Base-by-base conservation (phyloP, 768 basidiomycete species). In the Mycena alexandri region DNA sequence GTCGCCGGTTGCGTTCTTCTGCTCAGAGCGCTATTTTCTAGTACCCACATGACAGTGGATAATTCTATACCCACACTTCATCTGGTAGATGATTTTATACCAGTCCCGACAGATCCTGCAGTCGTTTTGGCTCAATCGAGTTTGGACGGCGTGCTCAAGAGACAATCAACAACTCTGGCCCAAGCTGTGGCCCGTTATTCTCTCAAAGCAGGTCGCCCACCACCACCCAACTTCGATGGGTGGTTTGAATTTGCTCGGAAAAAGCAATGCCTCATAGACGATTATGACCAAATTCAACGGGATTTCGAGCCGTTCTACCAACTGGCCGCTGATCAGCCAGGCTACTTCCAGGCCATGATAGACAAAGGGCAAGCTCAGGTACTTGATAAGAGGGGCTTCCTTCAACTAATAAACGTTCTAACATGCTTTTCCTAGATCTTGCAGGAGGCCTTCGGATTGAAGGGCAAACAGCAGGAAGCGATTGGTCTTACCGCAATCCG, bases 291-390 rank as follows among this genome's bases (percentile, higher is more conserved):
- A 48, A 69, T 72, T 13, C 57, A 60, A 19, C 57, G 61, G 22
- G 65, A 71, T 47, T 67, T 71, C 22, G 65, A 67, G 58, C 69
- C 69, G 19, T 65, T 60, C 54, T 65, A 69, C 38, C 65, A 66
- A 21, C 12, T 65, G 25, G 68, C 68, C 17, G 14, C n/a, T 22
- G 43, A 58, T n/a, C 24, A 67, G 2, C 65, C 61, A 25, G 34
- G 9, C 13, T 38, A 63, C 41, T 71, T 71, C 51, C 57, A 46
- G 38, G 17, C 29, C 5, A 62, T 55, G 63, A 50, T 68, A 36
- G 46, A 63, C 9, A 53, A 52, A 10, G 61, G 65, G 21, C 50
- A 38, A 12, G 51, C 55, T 21, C 33, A 46, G 68, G 68, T 70
- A 16, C 38, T 21, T 59, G 17, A 24, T 24, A 29, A 6, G 29